Percentiles rank a stretch among this genome's conserved stretches.
Evolutionary conservation across 257 asterid genomes (phyloP).

Genomic region (Solanum pimpinellifolium): DNA sequence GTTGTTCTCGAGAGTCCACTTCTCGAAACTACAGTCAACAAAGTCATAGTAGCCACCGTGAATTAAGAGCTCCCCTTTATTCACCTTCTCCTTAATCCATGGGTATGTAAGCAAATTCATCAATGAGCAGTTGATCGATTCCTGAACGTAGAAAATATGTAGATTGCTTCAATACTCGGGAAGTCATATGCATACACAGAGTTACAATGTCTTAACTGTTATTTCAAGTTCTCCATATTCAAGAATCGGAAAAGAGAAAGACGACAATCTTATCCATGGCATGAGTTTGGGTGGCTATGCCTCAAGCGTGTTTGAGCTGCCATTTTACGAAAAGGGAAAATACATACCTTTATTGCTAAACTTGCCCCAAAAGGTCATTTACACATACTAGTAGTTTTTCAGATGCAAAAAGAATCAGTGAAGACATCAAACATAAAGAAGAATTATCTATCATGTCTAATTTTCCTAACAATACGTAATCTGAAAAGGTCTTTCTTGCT

Average conservation of each 20-base stretch:
- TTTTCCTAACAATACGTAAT: background rate
- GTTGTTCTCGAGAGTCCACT: constrained; percentile 63
- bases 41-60: constrained; percentile 98
- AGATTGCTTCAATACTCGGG: background rate
- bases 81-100: constrained; percentile 73
- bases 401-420: background rate
- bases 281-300: background rate
- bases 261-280: background rate
- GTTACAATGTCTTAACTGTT: background rate
- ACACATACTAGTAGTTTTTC: background rate
- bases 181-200: background rate
- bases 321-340: background rate
- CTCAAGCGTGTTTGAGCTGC: background rate
- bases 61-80: constrained; percentile 42
- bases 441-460: background rate
- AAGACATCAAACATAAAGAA: background rate
- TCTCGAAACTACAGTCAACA: constrained; percentile 73
- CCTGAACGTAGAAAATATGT: constrained; percentile 29
- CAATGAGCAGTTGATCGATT: constrained; percentile 73
- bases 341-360: background rate
- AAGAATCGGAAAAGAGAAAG: background rate
- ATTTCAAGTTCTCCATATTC: background rate
- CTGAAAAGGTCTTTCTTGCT: background rate
- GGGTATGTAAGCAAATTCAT: constrained; percentile 69
- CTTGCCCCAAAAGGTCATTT: background rate